These are phyloP conservation scores for Jacaranda mimosifolia DNA, from an alignment of 257 asterid genomes.

Conservation along the genomic window DNA sequence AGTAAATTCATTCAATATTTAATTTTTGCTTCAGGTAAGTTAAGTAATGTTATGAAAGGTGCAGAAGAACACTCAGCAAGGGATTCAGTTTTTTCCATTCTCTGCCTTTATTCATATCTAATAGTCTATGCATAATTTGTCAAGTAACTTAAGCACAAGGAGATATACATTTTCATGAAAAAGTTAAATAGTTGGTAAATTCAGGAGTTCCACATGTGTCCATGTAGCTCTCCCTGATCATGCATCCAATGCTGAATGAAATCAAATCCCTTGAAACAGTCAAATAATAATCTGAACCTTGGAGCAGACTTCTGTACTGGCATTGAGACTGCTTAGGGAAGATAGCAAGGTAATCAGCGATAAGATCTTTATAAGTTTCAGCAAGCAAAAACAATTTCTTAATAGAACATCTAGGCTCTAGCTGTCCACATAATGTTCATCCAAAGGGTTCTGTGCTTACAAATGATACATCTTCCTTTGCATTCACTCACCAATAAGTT, in stretches of 20 bases:
- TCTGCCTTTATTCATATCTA: no score
- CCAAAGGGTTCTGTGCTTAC: background rate
- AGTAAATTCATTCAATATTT: no score
- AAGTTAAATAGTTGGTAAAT: background rate
- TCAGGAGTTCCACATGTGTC: background rate
- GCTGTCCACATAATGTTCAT: background rate
- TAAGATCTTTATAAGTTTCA: background rate
- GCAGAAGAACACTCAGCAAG: no score
- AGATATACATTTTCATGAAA: background rate
- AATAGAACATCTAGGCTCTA: constrained; percentile 9
- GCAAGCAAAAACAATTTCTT: background rate
- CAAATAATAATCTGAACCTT: background rate
- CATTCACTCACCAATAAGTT: background rate
- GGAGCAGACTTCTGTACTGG: background rate
- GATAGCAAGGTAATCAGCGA: background rate
- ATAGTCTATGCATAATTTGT: no score
- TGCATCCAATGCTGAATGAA: background rate
- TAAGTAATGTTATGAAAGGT: no score
- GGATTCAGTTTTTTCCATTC: no score
- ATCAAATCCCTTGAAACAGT: constrained; percentile 2
- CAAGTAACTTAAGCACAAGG: no score
- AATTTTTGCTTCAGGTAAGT: no score
- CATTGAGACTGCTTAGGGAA: background rate
- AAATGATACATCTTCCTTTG: background rate
- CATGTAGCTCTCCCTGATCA: background rate